Percentiles rank a stretch among this genome's conserved stretches.
Evolutionary conservation across 2,329 filamentous ascomycete species (phyloP).

Genomic region (Fusarium transvaalense): DNA sequence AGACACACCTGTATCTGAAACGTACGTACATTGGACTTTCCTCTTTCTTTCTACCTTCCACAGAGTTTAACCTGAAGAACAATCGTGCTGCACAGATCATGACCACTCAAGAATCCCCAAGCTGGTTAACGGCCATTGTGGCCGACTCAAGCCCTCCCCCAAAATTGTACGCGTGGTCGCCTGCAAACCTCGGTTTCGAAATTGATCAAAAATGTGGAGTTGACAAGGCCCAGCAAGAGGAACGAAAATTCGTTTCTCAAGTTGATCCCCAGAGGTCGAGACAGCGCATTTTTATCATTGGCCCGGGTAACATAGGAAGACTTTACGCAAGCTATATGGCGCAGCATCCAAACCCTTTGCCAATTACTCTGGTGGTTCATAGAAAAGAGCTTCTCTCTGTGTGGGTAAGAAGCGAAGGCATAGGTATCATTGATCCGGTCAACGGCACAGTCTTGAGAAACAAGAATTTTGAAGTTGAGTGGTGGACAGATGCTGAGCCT

Average conservation of each 20-base stretch:
- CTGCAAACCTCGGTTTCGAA: background rate
- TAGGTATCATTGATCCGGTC: background rate
- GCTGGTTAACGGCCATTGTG: background rate
- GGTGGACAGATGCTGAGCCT: constrained; percentile 17
- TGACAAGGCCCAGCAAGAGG: background rate
- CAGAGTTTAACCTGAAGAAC: background rate
- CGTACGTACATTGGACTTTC: background rate
- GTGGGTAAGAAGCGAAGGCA: background rate
- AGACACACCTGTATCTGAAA: background rate
- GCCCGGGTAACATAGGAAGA: constrained; percentile 14
- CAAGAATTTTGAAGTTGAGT: constrained; percentile 13
- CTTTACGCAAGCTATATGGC: constrained; percentile 17
- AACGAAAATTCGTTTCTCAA: rapidly evolving
- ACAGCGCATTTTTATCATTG: constrained; percentile 6
- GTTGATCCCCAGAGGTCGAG: background rate
- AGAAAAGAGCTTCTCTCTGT: constrained; percentile 9
- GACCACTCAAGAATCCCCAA: background rate
- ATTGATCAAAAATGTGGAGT: too few relatives aligned
- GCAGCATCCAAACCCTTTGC: background rate
- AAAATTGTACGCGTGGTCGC: constrained; percentile 16
- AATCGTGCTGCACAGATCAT: background rate
- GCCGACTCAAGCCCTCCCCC: background rate
- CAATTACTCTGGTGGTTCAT: constrained; percentile 11
- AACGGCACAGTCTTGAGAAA: background rate
- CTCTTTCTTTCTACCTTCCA: too few relatives aligned